Evolutionary conservation across 306 rosid genomes (phyloP).

Genomic region (Malus fusca): DNA sequence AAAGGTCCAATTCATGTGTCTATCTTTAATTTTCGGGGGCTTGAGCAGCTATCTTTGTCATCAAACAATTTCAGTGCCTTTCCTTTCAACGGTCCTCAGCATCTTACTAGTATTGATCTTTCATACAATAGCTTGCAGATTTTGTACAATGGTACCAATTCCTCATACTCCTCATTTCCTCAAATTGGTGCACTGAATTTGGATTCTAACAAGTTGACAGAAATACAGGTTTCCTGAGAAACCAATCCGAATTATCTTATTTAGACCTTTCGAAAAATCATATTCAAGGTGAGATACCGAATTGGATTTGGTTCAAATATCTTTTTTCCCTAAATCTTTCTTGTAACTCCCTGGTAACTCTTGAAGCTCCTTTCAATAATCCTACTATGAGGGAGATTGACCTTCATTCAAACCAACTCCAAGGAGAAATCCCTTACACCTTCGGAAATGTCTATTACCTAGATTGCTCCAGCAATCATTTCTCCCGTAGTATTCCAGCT

Average conservation of each 20-base stretch:
- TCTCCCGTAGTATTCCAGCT: background rate
- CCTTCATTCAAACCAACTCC: background rate
- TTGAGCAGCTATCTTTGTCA: background rate
- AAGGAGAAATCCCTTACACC: background rate
- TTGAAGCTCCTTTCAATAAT: background rate
- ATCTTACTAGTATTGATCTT: no score
- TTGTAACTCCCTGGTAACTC: background rate
- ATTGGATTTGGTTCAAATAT: no score
- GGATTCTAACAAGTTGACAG: no score
- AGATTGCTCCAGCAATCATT: background rate
- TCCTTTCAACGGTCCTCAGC: background rate
- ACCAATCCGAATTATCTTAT: accelerated
- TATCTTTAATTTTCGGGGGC: slow-evolving; percentile 6
- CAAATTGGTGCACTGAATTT: no score
- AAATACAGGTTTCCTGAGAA: background rate
- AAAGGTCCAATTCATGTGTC: slow-evolving; percentile 28
- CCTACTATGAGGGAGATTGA: accelerated
- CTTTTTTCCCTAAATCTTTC: background rate
- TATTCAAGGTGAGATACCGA: background rate
- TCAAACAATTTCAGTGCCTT: slow-evolving; percentile 16
- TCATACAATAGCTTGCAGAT: no score
- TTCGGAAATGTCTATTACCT: accelerated
- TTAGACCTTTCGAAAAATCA: background rate
- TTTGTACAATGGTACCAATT: no score
- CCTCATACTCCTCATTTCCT: no score